Evolutionary conservation across 2,329 filamentous ascomycete genomes (phyloP).

Genomic region (Graphilbum fragrans): DNA sequence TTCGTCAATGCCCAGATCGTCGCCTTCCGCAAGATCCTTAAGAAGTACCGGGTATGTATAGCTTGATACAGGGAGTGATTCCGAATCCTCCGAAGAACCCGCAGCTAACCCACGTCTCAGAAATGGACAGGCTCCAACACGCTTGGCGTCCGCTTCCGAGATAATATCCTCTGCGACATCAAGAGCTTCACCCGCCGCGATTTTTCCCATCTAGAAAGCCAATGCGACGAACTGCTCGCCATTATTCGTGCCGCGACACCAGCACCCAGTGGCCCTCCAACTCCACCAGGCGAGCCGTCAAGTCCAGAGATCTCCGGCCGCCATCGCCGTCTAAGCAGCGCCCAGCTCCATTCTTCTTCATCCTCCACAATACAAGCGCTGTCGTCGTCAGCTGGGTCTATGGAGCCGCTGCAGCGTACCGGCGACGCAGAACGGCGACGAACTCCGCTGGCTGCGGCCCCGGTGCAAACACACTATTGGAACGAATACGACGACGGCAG

Average conservation of each 20-base stretch:
- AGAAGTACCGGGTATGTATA: slow-evolving; percentile 55
- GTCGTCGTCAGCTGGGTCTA: slow-evolving; percentile 9
- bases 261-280: slow-evolving; percentile 18
- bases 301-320: slow-evolving; percentile 16
- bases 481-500: slow-evolving; percentile 80
- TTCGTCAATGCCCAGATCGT: slow-evolving; percentile 64
- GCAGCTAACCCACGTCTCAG: slow-evolving; percentile 18
- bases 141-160: slow-evolving; percentile 53
- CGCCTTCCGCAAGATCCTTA: slow-evolving; percentile 72
- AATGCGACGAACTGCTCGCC: slow-evolving; percentile 36
- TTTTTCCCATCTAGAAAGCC: slow-evolving; percentile 38
- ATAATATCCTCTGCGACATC: slow-evolving; percentile 50
- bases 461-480: slow-evolving; percentile 49
- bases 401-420: neutral
- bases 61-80: too few species aligned
- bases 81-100: too few species aligned
- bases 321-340: slow-evolving; percentile 8
- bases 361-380: slow-evolving; percentile 11
- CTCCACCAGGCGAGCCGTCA: slow-evolving; percentile 7
- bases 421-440: neutral
- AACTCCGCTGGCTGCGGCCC: neutral
- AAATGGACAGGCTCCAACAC: slow-evolving; percentile 71
- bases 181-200: slow-evolving; percentile 63
- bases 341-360: slow-evolving; percentile 10
- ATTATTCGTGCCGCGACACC: slow-evolving; percentile 34